Conservation (phyloP, 1,284 basidiomycete species). For the Pisolithus thermaeus region DNA sequence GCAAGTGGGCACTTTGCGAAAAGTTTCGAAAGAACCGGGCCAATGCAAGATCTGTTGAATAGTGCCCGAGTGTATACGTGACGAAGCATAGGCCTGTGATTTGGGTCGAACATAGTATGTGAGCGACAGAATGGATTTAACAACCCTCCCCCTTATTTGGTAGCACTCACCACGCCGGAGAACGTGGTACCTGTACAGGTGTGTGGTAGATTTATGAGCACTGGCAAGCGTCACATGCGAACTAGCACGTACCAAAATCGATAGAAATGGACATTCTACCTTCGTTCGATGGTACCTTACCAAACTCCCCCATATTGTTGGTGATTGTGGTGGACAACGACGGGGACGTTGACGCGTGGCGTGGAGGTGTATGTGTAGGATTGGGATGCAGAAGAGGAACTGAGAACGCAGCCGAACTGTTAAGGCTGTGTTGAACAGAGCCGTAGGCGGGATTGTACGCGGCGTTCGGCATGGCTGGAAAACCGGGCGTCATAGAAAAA, state of each 20-base stretch:
- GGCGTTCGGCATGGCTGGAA: slow-evolving; percentile 7
- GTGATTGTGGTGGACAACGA: not conserved
- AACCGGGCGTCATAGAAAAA: slow-evolving; percentile 3
- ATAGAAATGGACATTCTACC: slow-evolving; percentile 71
- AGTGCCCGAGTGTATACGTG: slow-evolving; percentile 69
- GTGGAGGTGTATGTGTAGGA: slow-evolving; percentile 30
- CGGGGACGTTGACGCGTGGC: slow-evolving; percentile 18
- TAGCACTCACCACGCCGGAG: slow-evolving; percentile 65
- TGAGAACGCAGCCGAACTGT: not conserved
- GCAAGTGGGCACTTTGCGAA: slow-evolving; percentile 78
- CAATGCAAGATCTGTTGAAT: slow-evolving; percentile 75
- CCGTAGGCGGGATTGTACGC: slow-evolving; percentile 5
- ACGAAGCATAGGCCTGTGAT: slow-evolving; percentile 66
- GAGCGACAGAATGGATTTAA: not conserved
- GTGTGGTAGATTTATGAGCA: slow-evolving; percentile 7
- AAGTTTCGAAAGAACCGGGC: slow-evolving; percentile 75
- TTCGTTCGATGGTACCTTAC: slow-evolving; percentile 36
- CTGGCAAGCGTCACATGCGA: not conserved
- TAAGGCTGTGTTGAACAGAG: not conserved
- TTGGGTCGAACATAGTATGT: not conserved
- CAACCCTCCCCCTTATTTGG: not conserved
- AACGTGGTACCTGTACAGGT: slow-evolving; percentile 65
- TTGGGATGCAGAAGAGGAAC: slow-evolving; percentile 29
- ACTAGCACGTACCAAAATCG: slow-evolving; percentile 58
- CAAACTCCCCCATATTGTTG: not conserved